These are phyloP conservation scores for Epichloe sibirici DNA, from an alignment of 2,329 filamentous ascomycete species.

Conservation along the genomic window DNA sequence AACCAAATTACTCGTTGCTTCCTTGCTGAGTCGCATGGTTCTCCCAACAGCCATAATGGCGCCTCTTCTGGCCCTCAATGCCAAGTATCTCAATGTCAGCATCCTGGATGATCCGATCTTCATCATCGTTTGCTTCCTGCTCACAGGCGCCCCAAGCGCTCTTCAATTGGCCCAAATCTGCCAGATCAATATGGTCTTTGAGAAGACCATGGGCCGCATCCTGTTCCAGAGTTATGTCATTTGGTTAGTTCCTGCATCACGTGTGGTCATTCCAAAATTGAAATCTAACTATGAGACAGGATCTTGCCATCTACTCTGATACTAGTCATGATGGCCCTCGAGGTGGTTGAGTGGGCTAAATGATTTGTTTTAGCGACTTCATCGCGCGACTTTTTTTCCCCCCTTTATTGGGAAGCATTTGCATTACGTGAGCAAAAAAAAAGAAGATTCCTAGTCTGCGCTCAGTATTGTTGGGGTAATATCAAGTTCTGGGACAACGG, in stretches of 20 bases:
- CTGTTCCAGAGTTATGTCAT: constrained; percentile 84
- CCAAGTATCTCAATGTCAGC: constrained; percentile 84
- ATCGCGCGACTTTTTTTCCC: background rate
- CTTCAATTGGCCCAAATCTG: constrained; percentile 95
- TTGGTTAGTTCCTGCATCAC: constrained; percentile 46
- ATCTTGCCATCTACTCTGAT: constrained; percentile 88
- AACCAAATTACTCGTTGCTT: constrained; percentile 72
- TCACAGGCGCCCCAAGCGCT: constrained; percentile 86
- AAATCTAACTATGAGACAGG: constrained; percentile 34
- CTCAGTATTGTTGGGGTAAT: background rate
- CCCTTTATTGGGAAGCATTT: background rate
- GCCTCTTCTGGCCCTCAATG: constrained; percentile 71
- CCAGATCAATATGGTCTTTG: constrained; percentile 94
- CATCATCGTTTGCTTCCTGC: constrained; percentile 91
- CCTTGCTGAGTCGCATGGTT: constrained; percentile 80
- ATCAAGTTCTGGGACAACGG: background rate
- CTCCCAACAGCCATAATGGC: constrained; percentile 88
- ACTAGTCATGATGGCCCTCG: constrained; percentile 81
- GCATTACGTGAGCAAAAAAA: background rate
- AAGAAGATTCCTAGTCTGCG: background rate
- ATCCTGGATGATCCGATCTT: constrained; percentile 98
- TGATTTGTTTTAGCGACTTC: constrained; percentile 8
- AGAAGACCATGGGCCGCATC: constrained; percentile 84
- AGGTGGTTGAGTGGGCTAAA: constrained; percentile 80
- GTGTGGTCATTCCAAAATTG: background rate